Evolutionary conservation across 768 basidiomycete species (phyloP).

Genomic region (Pleurotus sapidus): DNA sequence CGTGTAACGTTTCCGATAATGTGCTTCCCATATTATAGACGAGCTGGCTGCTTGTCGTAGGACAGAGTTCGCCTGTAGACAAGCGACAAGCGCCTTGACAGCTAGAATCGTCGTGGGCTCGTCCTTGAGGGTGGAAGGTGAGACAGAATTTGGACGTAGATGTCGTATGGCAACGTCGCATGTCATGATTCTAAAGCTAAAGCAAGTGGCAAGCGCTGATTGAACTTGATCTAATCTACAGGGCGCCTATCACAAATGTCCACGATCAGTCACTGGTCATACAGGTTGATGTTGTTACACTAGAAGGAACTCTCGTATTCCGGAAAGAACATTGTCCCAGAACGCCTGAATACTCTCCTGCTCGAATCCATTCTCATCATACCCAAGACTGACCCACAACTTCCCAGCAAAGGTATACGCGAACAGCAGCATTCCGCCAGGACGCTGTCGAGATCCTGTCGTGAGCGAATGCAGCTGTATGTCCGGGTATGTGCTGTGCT

Average conservation of each 20-base stretch:
- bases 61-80: conserved; percentile 31
- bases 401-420: conserved; percentile 74
- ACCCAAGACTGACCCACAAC: conserved; percentile 78
- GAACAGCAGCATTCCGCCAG: conserved; percentile 79
- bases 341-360: conserved; percentile 56
- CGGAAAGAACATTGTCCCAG: conserved; percentile 58
- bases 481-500: conserved; percentile 56
- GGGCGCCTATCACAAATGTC: background rate
- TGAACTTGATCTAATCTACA: background rate
- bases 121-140: conserved; percentile 19
- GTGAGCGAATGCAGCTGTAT: conserved; percentile 71
- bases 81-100: conserved; percentile 33
- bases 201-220: background rate
- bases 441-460: conserved; percentile 80
- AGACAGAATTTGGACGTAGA: conserved; percentile 23
- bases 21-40: conserved; percentile 46
- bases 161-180: conserved; percentile 22
- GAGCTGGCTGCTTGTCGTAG: conserved; percentile 43
- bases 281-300: conserved; percentile 7
- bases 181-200: background rate
- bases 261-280: background rate
- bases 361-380: conserved; percentile 76
- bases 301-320: conserved; percentile 57
- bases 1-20: conserved; percentile 48
- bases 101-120: conserved; percentile 17